Percentiles rank a stretch among this genome's conserved stretches.
phyloP scores from a whole-genome alignment of 441 rosid genomes.

The Populus hybrid region DNA sequence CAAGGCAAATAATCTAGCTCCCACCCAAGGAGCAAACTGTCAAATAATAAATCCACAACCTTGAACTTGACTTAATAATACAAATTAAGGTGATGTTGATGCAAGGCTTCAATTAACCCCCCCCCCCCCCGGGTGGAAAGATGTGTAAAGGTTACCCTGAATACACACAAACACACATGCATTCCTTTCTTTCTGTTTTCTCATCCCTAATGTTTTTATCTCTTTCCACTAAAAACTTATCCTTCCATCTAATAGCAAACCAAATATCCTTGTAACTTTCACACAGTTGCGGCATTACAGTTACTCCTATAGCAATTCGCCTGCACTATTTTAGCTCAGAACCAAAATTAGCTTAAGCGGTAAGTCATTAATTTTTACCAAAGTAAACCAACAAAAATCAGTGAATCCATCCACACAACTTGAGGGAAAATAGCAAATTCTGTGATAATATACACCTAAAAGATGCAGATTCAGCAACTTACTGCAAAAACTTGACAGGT shows the following conservation, averaged over 20 bases:
- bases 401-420: not conserved
- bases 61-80: not conserved
- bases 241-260: no score
- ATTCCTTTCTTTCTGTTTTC: no score
- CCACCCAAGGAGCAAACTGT: not conserved
- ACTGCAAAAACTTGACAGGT: not conserved
- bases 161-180: no score
- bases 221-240: not conserved
- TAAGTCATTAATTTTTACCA: not conserved
- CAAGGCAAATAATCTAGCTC: not conserved
- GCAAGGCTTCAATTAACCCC: no score
- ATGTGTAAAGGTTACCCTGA: no score
- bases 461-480: slow-evolving; percentile 5
- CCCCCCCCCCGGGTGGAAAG: no score
- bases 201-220: not conserved
- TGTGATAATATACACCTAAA: not conserved
- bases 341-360: not conserved
- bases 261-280: no score
- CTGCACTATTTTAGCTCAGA: not conserved
- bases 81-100: not conserved
- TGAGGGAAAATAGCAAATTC: not conserved
- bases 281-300: no score
- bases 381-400: not conserved
- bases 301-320: no score
- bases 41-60: not conserved